Conservation (phyloP, 2,329 filamentous ascomycete genomes). For the Aciculosporium take region DNA sequence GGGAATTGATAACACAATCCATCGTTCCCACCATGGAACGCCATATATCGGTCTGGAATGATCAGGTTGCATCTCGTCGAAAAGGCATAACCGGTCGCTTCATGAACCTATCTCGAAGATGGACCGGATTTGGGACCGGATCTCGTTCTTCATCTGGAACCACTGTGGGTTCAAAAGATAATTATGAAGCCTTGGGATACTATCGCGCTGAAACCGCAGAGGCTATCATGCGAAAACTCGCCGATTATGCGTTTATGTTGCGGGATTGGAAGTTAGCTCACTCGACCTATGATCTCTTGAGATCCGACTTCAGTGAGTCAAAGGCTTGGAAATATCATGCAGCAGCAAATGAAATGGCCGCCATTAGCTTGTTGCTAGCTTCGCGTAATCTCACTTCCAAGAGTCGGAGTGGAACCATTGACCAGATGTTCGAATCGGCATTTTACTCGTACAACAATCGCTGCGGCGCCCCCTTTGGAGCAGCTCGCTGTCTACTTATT, state of each 20-base stretch:
- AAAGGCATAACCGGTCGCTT: slow-evolving; percentile 86
- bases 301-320: slow-evolving; percentile 80
- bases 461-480: slow-evolving; percentile 65
- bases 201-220: slow-evolving; percentile 77
- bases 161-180: slow-evolving; percentile 39
- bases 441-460: slow-evolving; percentile 86
- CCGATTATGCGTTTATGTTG: slow-evolving; percentile 93
- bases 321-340: slow-evolving; percentile 96
- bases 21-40: slow-evolving; percentile 95
- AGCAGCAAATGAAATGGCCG: slow-evolving; percentile 89
- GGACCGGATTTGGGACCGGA: slow-evolving; percentile 62
- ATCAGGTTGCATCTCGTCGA: slow-evolving; percentile 82
- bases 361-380: slow-evolving; percentile 66
- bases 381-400: slow-evolving; percentile 60
- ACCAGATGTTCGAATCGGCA: slow-evolving; percentile 77
- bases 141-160: slow-evolving; percentile 46
- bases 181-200: slow-evolving; percentile 70
- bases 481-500: slow-evolving; percentile 62
- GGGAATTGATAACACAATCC: slow-evolving; percentile 91
- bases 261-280: slow-evolving; percentile 89
- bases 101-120: slow-evolving; percentile 83
- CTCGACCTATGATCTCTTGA: slow-evolving; percentile 80
- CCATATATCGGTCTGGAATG: slow-evolving; percentile 83
- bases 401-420: slow-evolving; percentile 63
- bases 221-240: slow-evolving; percentile 82